Conservation (phyloP, 768 basidiomycete species). For the Lactarius hatsudake region DNA sequence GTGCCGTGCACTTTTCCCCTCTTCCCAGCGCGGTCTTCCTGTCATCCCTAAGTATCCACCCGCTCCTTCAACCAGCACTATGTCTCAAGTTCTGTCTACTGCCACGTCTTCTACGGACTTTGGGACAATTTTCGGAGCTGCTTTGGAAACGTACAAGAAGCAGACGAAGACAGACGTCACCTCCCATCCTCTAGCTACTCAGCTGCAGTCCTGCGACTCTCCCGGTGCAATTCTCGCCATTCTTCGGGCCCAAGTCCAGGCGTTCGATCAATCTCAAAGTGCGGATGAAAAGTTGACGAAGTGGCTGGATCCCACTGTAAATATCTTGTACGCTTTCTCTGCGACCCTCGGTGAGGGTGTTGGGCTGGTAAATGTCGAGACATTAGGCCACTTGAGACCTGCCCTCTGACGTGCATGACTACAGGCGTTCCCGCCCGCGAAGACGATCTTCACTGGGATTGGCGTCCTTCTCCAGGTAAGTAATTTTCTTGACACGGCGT, state of each 20-base stretch:
- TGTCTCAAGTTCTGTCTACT: not conserved
- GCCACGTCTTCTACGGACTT: not conserved
- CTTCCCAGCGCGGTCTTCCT: too few relatives aligned
- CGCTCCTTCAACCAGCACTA: too few relatives aligned
- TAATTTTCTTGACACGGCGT: too few relatives aligned
- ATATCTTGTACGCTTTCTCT: not conserved
- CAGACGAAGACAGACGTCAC: not conserved
- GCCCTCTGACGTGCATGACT: not conserved
- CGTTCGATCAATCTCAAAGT: not conserved
- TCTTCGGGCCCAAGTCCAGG: not conserved
- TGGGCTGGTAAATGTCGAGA: not conserved
- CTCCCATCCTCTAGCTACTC: not conserved
- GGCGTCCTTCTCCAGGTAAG: not conserved
- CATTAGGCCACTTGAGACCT: not conserved
- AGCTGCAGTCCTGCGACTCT: not conserved
- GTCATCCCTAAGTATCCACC: too few relatives aligned
- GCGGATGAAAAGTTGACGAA: not conserved
- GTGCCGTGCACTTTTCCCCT: too few relatives aligned
- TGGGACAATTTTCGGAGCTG: not conserved
- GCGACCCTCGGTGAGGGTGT: not conserved
- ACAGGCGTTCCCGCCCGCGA: not conserved
- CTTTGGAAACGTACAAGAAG: not conserved
- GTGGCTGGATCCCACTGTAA: not conserved
- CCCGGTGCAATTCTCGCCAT: not conserved
- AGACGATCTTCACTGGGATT: not conserved